phyloP scores from a whole-genome alignment of 495 filamentous ascomycete genomes.

The Rusavskia elegans region DNA sequence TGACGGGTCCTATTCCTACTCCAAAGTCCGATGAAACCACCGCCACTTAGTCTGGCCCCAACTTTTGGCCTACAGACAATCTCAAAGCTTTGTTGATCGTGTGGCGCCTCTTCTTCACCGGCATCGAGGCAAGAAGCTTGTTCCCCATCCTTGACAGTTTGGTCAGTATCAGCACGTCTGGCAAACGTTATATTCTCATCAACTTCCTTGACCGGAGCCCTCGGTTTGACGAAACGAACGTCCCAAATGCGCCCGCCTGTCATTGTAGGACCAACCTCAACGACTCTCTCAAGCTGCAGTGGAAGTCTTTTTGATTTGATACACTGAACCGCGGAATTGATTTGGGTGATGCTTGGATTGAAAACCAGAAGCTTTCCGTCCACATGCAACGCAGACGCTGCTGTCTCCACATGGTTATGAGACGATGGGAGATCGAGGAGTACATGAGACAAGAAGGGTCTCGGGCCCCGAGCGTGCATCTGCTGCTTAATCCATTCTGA shows the following conservation, averaged over 20 bases:
- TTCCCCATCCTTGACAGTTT: background rate
- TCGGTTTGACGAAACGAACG: conserved; percentile 37
- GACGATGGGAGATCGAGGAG: conserved; percentile 56
- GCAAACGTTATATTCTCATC: background rate
- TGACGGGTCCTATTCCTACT: conserved; percentile 23
- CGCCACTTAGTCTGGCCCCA: conserved; percentile 43
- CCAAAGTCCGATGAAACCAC: conserved; percentile 59
- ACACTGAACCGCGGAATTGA: conserved; percentile 39
- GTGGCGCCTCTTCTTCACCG: background rate
- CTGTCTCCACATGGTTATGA: conserved; percentile 38
- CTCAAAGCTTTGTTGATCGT: background rate
- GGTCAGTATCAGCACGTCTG: background rate
- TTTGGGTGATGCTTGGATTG: conserved; percentile 63
- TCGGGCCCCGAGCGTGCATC: conserved; percentile 13
- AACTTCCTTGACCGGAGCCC: conserved; percentile 6
- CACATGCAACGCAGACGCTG: conserved; percentile 37
- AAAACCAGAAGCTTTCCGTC: conserved; percentile 53
- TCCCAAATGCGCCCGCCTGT: conserved; percentile 50
- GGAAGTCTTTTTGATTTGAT: conserved; percentile 35
- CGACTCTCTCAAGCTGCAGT: conserved; percentile 40
- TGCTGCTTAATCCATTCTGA: conserved; percentile 43
- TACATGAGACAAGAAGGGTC: conserved; percentile 48
- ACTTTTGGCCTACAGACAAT: conserved; percentile 58
- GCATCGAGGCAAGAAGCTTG: too few relatives aligned
- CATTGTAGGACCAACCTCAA: conserved; percentile 45